These are phyloP conservation scores for Phialocephala sp. DNA, from an alignment of 2,329 filamentous ascomycete species.

Conservation along the genomic window DNA sequence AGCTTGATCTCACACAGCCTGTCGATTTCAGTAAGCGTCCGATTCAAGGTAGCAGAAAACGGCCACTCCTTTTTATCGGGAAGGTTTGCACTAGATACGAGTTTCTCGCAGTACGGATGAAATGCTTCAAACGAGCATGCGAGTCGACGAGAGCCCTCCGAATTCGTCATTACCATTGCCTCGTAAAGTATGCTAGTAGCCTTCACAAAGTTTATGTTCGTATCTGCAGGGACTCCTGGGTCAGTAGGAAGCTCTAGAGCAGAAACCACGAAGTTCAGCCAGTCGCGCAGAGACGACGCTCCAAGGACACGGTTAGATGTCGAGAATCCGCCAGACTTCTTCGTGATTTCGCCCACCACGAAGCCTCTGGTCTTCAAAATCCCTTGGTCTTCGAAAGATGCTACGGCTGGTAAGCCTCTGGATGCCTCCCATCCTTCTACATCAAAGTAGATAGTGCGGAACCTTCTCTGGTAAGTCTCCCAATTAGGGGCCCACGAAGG, in stretches of 20 bases:
- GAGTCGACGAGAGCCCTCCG: not conserved
- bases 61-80: not conserved
- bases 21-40: not conserved
- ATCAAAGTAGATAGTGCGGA: not conserved
- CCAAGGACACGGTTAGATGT: not conserved
- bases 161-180: not conserved
- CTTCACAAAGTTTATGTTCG: not conserved
- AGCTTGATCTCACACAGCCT: not conserved
- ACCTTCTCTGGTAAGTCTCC: not conserved
- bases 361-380: not conserved
- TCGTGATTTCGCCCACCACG: not conserved
- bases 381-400: not conserved
- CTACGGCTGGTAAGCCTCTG: not conserved
- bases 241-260: not conserved
- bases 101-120: slow-evolving; percentile 2
- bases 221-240: not conserved
- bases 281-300: not conserved
- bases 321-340: not conserved
- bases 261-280: not conserved
- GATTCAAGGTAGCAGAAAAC: not conserved
- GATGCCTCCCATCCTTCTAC: not conserved
- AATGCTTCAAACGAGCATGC: not conserved
- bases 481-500: slow-evolving; percentile 22
- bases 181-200: not conserved
- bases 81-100: not conserved